Evolutionary conservation across 2,329 filamentous ascomycete genomes (phyloP).

Genomic region (Ophiostoma sp.): DNA sequence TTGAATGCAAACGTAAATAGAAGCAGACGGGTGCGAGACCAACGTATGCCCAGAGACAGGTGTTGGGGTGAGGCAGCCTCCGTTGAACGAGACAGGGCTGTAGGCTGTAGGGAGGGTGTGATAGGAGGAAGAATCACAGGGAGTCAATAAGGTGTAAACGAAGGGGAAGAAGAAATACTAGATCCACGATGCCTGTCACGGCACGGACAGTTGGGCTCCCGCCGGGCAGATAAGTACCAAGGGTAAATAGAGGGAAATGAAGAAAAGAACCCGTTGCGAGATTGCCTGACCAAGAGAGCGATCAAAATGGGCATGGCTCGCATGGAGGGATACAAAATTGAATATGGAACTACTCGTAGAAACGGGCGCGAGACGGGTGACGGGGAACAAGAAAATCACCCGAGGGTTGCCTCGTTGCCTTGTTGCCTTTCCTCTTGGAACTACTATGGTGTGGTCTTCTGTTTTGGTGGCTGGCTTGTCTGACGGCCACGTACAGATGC

Average conservation of each 20-base stretch:
- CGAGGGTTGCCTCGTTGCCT: not conserved
- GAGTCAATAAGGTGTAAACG: too few species aligned
- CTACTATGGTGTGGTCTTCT: too few species aligned
- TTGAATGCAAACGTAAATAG: not conserved
- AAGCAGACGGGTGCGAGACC: not conserved
- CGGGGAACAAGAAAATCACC: not conserved
- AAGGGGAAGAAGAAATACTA: too few species aligned
- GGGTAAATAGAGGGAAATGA: not conserved
- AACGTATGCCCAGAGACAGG: not conserved
- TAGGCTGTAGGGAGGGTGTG: too few species aligned
- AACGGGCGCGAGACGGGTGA: not conserved
- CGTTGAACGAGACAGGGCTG: not conserved
- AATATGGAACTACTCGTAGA: not conserved
- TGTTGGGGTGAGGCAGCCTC: not conserved
- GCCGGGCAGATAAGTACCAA: not conserved
- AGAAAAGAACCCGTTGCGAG: not conserved
- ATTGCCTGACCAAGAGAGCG: not conserved
- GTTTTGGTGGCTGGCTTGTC: too few species aligned
- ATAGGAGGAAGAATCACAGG: too few species aligned
- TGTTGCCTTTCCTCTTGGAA: too few species aligned
- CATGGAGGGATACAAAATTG: not conserved
- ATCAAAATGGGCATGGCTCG: not conserved
- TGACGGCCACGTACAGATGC: not conserved
- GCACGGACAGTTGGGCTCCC: too few species aligned
- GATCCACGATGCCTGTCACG: too few species aligned